Conservation (phyloP, 2,329 filamentous ascomycete genomes). For the Coleophoma cylindrospora region DNA sequence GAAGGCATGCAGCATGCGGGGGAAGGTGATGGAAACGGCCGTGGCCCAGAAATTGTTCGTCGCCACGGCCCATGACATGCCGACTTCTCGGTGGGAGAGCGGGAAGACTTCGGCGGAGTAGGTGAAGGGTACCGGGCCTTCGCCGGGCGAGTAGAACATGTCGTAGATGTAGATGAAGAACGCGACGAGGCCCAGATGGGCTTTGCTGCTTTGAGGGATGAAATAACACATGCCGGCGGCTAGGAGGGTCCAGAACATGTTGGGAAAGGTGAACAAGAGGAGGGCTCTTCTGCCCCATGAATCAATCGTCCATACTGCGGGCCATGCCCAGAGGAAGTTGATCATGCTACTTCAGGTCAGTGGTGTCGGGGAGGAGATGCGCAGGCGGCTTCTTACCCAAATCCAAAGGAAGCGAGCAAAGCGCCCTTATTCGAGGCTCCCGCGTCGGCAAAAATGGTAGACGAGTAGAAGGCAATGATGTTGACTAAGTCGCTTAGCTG, state of each 20-base stretch:
- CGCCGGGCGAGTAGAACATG: constrained; percentile 58
- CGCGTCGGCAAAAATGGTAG: constrained; percentile 51
- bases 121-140: constrained; percentile 65
- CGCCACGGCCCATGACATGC: constrained; percentile 66
- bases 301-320: constrained; percentile 54
- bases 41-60: constrained; percentile 57
- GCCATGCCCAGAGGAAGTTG: constrained; percentile 56
- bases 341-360: constrained; percentile 29
- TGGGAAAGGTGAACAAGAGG: constrained; percentile 57
- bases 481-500: constrained; percentile 32
- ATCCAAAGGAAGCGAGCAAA: constrained; percentile 56
- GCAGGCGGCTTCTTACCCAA: constrained; percentile 31
- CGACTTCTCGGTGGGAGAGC: constrained; percentile 64
- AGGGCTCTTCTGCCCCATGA: constrained; percentile 55
- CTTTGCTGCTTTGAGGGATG: constrained; percentile 31
- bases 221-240: constrained; percentile 52
- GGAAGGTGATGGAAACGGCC: constrained; percentile 48
- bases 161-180: constrained; percentile 57
- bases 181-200: constrained; percentile 32
- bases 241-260: constrained; percentile 59
- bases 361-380: no score
- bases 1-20: constrained; percentile 34
- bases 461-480: constrained; percentile 70
- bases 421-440: constrained; percentile 49
- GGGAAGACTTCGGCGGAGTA: constrained; percentile 69